Conservation (phyloP, 257 asterid genomes). For the Jaltomata sinuosa region DNA sequence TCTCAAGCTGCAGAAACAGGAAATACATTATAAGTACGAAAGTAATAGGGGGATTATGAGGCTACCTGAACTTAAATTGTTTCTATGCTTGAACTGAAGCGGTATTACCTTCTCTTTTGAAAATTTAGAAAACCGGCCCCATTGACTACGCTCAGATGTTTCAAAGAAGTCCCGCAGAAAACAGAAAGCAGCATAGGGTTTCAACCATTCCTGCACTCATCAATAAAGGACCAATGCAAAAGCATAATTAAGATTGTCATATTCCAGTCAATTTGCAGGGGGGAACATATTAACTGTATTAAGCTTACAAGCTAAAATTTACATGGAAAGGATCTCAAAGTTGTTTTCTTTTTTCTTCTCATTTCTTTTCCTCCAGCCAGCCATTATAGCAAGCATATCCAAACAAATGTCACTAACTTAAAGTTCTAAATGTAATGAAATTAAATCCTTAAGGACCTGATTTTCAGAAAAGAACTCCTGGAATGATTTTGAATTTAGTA, state of each 20-base stretch:
- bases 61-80: not conserved
- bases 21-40: slow-evolving; percentile 6
- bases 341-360: not conserved
- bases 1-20: slow-evolving; percentile 71
- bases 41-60: not conserved
- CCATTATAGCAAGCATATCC: not conserved
- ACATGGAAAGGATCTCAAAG: not conserved
- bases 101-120: slow-evolving; percentile 55
- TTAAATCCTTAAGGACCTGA: slow-evolving; percentile 35
- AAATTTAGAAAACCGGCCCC: slow-evolving; percentile 82
- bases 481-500: slow-evolving; percentile 53
- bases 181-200: slow-evolving; percentile 96
- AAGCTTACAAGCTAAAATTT: not conserved
- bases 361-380: not conserved
- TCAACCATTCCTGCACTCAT: slow-evolving; percentile 74
- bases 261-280: not conserved
- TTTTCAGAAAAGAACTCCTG: slow-evolving; percentile 73
- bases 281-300: not conserved
- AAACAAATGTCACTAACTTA: not conserved
- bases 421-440: not conserved
- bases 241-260: not conserved
- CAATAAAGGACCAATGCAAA: not conserved
- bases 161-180: slow-evolving; percentile 89
- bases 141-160: slow-evolving; percentile 93
- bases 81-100: not conserved